Evolutionary conservation across 2,329 filamentous ascomycete genomes (phyloP).

Genomic region (Trichoderma koningii): DNA sequence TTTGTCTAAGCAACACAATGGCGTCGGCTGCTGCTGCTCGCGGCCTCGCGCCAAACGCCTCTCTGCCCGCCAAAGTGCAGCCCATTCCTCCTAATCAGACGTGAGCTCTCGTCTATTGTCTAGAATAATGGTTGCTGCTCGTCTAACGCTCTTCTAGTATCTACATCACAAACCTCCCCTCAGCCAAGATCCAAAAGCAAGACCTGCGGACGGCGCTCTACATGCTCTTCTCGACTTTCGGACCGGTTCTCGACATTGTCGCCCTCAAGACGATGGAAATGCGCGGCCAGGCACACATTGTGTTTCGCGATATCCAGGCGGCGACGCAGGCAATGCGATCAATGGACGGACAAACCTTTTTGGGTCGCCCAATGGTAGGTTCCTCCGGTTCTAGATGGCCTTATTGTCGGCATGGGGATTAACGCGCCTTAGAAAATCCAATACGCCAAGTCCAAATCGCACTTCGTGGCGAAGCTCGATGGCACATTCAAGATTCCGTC

Average conservation of each 20-base stretch:
- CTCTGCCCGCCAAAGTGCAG: constrained; percentile 54
- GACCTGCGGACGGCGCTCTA: constrained; percentile 88
- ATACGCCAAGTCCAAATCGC: constrained; percentile 87
- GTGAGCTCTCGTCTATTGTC: constrained; percentile 49
- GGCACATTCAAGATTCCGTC: constrained; percentile 79
- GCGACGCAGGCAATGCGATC: constrained; percentile 92
- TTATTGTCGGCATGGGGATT: neutral
- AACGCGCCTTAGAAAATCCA: constrained; percentile 68
- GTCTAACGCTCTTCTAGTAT: constrained; percentile 56
- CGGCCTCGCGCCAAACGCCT: constrained; percentile 45
- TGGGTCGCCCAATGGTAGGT: constrained; percentile 81
- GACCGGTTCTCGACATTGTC: constrained; percentile 87
- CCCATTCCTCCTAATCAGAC: constrained; percentile 72
- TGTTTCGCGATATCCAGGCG: constrained; percentile 86
- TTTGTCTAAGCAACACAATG: constrained; percentile 35
- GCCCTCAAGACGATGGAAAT: constrained; percentile 87
- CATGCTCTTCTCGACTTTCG: constrained; percentile 91
- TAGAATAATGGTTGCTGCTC: neutral
- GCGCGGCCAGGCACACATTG: constrained; percentile 93
- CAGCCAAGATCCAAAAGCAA: constrained; percentile 84
- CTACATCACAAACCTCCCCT: constrained; percentile 83
- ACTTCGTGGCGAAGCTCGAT: constrained; percentile 86
- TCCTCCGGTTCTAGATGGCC: neutral
- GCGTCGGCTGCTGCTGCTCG: constrained; percentile 45
- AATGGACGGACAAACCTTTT: constrained; percentile 81